phyloP scores from a whole-genome alignment of 805 yeast species.

The Kazachstania taianensis region DNA sequence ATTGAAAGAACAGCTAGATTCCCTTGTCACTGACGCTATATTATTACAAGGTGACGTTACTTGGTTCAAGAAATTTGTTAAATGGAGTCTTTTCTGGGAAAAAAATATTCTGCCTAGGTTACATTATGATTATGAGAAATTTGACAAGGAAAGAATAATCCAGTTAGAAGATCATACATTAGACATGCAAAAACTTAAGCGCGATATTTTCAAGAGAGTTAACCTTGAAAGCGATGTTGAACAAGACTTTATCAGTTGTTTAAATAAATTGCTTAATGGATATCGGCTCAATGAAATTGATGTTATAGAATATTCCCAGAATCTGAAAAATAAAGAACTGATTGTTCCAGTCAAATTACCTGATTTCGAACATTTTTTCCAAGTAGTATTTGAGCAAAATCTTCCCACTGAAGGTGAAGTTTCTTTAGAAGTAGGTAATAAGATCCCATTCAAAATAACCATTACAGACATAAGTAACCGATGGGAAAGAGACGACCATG shows the following conservation, averaged over 20 bases:
- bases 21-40: constrained; percentile 19
- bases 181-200: constrained; percentile 2
- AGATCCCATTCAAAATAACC: constrained; percentile 11
- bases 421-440: constrained; percentile 13
- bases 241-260: constrained; percentile 12
- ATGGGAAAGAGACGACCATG: too few species aligned
- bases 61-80: constrained; percentile 16
- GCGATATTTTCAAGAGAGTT: neutral
- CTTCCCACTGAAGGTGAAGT: neutral
- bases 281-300: constrained; percentile 15
- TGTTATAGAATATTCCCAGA: constrained; percentile 16
- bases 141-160: constrained; percentile 9
- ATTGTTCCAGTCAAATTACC: constrained; percentile 25
- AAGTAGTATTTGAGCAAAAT: constrained; percentile 10
- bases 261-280: constrained; percentile 13
- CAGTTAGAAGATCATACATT: constrained; percentile 2
- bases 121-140: constrained; percentile 17
- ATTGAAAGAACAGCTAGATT: constrained; percentile 21
- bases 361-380: constrained; percentile 16
- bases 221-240: constrained; percentile 10
- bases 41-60: constrained; percentile 21
- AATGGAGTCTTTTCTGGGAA: constrained; percentile 22
- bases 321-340: constrained; percentile 12
- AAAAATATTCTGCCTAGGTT: constrained; percentile 13
- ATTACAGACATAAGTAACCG: constrained; percentile 12